Base-by-base conservation (phyloP, 441 rosid species). In the Populus hybrid region DNA sequence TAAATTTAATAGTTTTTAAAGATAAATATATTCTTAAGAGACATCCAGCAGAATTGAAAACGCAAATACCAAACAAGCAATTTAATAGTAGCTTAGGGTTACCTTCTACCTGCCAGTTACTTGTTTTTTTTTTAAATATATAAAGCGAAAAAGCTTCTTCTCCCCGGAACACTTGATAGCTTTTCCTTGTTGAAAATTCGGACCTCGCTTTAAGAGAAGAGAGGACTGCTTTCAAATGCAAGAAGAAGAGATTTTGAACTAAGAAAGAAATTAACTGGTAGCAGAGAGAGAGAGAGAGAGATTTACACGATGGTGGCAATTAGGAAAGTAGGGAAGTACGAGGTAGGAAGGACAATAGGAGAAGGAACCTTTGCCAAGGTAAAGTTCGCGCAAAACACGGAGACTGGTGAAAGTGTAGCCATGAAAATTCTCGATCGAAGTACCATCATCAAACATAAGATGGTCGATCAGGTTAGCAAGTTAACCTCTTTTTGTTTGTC, bases 391-490 rank as follows among this genome's bases (percentile, higher is more conserved):
- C 99, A 92, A 81, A 96, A 96, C 87, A 96, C 97, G 2, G 98
- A 96, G 88, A 91, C 98, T 36, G 98, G 99, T 9, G 97, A 94
- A 86, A 96, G 99, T 81, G 99, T 96, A 26, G 99, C 99, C 84
- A 89, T 94, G 98, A 96, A 94, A 86, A 88, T 94, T 50, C 90
- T 96, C 68, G 99, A 96, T 90, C 97, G 98, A 38, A 88, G 80
- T 82, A 88, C 97, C 75, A 96, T 96, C 81, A 81, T 94, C 88
- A 94, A 93, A 65, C 99, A 95, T 80, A 95, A 90, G 86, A 95
- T 95, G 99, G 89, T 85, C 63, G 97, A 93, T 68, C 97, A 93
- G 97, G 98, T 92, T 26, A 4, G 59, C 30, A 65, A 65, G 68
- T 65, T 65, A 23, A 11, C 30, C 12, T 14, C 32, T 10, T 65